Base-by-base conservation (phyloP, 805 yeast genomes). In the Saturnispora galanensis region DNA sequence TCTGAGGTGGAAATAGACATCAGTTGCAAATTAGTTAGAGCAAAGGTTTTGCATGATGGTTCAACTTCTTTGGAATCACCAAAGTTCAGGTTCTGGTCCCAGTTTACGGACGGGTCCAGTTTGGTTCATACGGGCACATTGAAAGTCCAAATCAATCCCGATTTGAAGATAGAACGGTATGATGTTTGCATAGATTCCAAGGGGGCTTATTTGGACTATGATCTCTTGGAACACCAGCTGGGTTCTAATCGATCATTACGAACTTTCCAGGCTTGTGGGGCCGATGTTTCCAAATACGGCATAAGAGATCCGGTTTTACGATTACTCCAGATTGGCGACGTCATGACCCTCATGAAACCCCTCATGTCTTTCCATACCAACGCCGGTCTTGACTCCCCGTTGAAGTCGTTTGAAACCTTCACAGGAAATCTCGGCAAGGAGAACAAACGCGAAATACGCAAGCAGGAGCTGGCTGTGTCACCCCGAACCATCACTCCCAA, bases 271-370 rank as follows among this genome's bases (percentile, higher is more conserved):
- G 45, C 45, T 30, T 39, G 40, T 17, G 38, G 69, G 49, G 65
- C 69, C 38, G 65, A 65, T 35, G 62, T 79, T 45, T 66, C 79
- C 4, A 70, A 71, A 44, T 73, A 74, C 50, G 95, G 95, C 0
- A 60, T 83, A 5, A 79, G 77, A 44, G 79, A 74, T 42, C 71
- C 72, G 34, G 78, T 84, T 6, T 73, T 84, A 76, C 66, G 90
- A 47, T 69, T 80, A 17, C 62, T 86, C 64, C 90, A 84, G 59
- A 76, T 84, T 4, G 74, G 87, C 35, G 93, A 85, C 59, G 81
- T 81, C 9, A 82, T 87, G 86, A 70, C 87, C 0, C 76, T 77
- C 49, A 68, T 86, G 50, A 72, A 74, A 45, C 78, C 83, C 5
- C 63, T 87, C 45, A 78, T 84, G 77, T 55, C 40, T 5, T 42